Evolutionary conservation across 495 filamentous ascomycete species (phyloP).

Genomic region (Trichoderma reesei): DNA sequence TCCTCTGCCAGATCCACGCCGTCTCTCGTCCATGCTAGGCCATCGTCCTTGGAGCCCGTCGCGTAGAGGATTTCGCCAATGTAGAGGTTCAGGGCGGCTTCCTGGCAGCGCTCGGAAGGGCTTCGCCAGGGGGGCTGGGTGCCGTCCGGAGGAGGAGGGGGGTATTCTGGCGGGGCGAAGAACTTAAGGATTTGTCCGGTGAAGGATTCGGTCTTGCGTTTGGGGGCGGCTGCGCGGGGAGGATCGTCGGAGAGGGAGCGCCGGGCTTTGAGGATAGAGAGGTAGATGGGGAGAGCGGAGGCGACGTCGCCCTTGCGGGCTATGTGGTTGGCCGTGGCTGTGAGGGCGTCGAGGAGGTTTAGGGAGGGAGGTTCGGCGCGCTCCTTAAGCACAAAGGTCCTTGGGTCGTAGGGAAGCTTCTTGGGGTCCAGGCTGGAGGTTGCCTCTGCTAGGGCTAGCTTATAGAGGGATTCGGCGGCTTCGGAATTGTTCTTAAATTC

Average conservation of each 20-base stretch:
- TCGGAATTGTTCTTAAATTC: constrained; percentile 58
- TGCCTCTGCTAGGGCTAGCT: constrained; percentile 63
- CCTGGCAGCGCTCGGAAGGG: constrained; percentile 58
- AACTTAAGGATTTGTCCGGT: constrained; percentile 28
- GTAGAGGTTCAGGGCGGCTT: constrained; percentile 76
- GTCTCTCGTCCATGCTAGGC: constrained; percentile 76
- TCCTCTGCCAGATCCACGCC: constrained; percentile 58
- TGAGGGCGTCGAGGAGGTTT: constrained; percentile 65
- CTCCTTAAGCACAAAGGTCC: constrained; percentile 50
- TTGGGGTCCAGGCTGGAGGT: constrained; percentile 28
- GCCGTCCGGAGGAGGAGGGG: constrained; percentile 54
- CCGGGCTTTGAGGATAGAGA: constrained; percentile 72
- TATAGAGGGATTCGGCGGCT: constrained; percentile 58
- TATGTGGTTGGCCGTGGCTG: constrained; percentile 65
- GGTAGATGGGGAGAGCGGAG: constrained; percentile 70
- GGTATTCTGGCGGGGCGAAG: constrained; percentile 48
- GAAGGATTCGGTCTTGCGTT: constrained; percentile 13
- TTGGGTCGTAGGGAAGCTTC: constrained; percentile 44
- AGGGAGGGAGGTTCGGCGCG: constrained; percentile 44
- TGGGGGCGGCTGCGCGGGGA: constrained; percentile 11
- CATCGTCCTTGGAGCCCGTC: constrained; percentile 42
- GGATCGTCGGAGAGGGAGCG: constrained; percentile 26
- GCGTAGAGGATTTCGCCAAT: constrained; percentile 92
- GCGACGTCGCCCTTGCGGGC: constrained; percentile 54
- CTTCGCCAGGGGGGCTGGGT: constrained; percentile 52